Percentiles rank a stretch among this genome's conserved stretches.
phyloP scores from a whole-genome alignment of 768 basidiomycete species.

The Pleurotus ostreatus region DNA sequence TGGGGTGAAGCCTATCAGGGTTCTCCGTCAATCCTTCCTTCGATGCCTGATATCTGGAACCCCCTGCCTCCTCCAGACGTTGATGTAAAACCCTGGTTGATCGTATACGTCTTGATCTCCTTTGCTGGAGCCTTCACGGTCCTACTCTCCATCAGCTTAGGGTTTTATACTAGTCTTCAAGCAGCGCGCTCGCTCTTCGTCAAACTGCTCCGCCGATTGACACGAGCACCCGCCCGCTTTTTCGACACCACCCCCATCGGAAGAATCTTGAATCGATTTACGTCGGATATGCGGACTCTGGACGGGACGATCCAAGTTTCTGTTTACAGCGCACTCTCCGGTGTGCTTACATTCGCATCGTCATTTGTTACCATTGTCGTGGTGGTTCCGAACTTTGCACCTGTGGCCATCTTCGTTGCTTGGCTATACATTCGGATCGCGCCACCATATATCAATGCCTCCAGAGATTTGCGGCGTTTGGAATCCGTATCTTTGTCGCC shows the following conservation, averaged over 20 bases:
- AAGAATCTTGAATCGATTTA: conserved; percentile 76
- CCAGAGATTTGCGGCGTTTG: conserved; percentile 63
- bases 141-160: conserved; percentile 52
- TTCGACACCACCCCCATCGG: conserved; percentile 77
- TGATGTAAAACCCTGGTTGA: conserved; percentile 62
- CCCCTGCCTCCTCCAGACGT: conserved; percentile 53
- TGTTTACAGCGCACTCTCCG: conserved; percentile 49
- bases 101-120: conserved; percentile 61
- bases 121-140: conserved; percentile 51
- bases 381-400: conserved; percentile 60
- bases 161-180: conserved; percentile 66
- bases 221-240: conserved; percentile 62
- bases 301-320: conserved; percentile 61
- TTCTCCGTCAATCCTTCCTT: conserved; percentile 16
- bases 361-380: conserved; percentile 63
- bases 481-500: conserved; percentile 68
- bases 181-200: conserved; percentile 61
- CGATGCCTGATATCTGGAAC: conserved; percentile 37
- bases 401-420: conserved; percentile 64
- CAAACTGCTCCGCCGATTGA: conserved; percentile 47
- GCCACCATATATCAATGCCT: conserved; percentile 55
- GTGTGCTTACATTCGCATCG: conserved; percentile 55
- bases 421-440: conserved; percentile 65
- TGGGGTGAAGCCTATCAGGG: conserved; percentile 68
- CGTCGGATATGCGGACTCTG: conserved; percentile 71